A percentile compares a stretch with the other conserved stretches of the same genome.
These are phyloP conservation scores for Candida labiduridarum DNA, from an alignment of 1,139 yeast species.

Conservation along the genomic window DNA sequence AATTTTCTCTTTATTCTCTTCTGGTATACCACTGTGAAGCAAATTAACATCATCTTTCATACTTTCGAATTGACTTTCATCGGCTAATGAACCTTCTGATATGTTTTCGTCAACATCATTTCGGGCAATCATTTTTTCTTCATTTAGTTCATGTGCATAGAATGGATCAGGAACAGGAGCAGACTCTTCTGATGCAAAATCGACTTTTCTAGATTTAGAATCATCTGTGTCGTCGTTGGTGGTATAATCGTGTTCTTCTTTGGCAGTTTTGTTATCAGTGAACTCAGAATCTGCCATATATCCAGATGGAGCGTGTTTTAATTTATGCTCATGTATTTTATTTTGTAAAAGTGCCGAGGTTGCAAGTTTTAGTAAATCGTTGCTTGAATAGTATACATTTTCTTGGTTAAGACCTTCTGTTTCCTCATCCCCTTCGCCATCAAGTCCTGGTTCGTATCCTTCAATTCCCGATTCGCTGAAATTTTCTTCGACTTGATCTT, in stretches of 20 bases:
- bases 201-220: neutral
- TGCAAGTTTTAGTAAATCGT: constrained; percentile 17
- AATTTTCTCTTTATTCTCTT: constrained; percentile 4
- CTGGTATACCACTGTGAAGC: constrained; percentile 8
- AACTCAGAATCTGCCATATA: constrained; percentile 26
- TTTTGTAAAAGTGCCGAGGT: constrained; percentile 15
- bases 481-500: constrained; percentile 2
- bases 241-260: constrained; percentile 7
- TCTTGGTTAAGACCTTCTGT: constrained; percentile 15
- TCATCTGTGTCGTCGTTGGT: constrained; percentile 8
- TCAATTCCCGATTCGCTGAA: constrained; percentile 12
- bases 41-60: constrained; percentile 11
- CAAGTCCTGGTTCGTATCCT: constrained; percentile 20
- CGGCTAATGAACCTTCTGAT: constrained; percentile 34
- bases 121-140: constrained; percentile 10
- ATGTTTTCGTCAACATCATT: constrained; percentile 21
- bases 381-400: constrained; percentile 12
- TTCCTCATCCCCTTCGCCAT: constrained; percentile 19
- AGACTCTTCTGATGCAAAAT: constrained; percentile 8
- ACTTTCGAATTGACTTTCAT: constrained; percentile 20
- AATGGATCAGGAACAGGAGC: constrained; percentile 25
- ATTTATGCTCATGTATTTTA: constrained; percentile 10
- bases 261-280: constrained; percentile 16
- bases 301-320: constrained; percentile 16
- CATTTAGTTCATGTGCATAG: constrained; percentile 15